phyloP scores from a whole-genome alignment of 192 early-diverging fungal genomes.

The Haplosporangium gracile region DNA sequence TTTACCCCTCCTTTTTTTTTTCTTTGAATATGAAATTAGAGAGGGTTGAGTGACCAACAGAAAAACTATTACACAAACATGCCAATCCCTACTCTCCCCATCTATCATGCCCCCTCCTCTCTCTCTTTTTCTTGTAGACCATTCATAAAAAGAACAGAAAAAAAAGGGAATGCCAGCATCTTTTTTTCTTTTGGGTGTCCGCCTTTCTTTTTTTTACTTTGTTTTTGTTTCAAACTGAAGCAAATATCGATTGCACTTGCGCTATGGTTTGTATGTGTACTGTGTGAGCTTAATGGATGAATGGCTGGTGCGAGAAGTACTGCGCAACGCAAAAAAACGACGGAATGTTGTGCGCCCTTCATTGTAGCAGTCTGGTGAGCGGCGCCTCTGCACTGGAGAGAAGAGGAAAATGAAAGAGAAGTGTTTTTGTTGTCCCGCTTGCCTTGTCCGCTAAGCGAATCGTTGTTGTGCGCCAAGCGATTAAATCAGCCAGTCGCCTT shows the following conservation, averaged over 20 bases:
- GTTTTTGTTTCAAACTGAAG: not conserved
- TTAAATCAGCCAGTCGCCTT: too few relatives aligned
- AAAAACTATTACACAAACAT: not conserved
- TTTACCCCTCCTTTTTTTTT: not conserved
- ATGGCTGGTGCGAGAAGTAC: not conserved
- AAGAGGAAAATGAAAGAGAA: too few relatives aligned
- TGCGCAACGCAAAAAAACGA: too few relatives aligned
- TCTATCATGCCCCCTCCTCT: not conserved
- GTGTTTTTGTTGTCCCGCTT: too few relatives aligned
- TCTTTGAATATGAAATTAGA: not conserved
- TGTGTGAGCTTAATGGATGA: not conserved
- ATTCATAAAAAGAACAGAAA: slow-evolving; percentile 6
- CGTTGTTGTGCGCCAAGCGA: too few relatives aligned
- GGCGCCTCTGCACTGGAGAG: too few relatives aligned
- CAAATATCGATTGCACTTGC: too few relatives aligned
- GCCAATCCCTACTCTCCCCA: slow-evolving; percentile 2
- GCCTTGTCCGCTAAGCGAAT: too few relatives aligned
- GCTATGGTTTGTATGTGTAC: too few relatives aligned
- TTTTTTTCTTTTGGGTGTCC: not conserved
- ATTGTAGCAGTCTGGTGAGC: too few relatives aligned
- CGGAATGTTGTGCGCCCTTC: too few relatives aligned
- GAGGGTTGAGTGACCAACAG: not conserved
- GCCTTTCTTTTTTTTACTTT: not conserved
- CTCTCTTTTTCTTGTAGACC: not conserved
- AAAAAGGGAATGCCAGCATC: not conserved